phyloP scores from a whole-genome alignment of 2,329 filamentous ascomycete species.

The Phyllosticta citrichinensis region DNA sequence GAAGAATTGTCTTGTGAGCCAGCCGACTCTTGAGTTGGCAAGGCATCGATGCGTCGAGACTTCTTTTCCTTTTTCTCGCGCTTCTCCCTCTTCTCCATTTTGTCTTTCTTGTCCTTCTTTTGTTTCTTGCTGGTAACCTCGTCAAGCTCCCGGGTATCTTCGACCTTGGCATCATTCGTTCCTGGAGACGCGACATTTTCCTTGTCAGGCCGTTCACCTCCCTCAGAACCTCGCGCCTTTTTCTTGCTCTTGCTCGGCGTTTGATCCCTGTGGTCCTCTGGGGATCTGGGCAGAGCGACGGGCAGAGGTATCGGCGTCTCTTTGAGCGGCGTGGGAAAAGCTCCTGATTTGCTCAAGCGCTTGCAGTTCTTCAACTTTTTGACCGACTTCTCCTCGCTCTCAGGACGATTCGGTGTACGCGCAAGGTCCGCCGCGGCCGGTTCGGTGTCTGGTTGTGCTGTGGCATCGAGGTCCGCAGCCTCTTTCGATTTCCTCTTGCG shows the following conservation, averaged over 20 bases:
- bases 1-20: background rate
- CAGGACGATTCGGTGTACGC: background rate
- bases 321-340: background rate
- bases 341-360: background rate
- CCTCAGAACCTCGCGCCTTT: background rate
- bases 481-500: conserved; percentile 7
- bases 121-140: background rate
- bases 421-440: background rate
- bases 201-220: background rate
- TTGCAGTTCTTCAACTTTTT: conserved; percentile 9
- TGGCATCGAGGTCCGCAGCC: background rate
- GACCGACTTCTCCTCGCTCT: background rate
- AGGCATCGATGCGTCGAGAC: background rate
- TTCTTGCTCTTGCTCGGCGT: conserved; percentile 2
- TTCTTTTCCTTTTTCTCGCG: conserved; percentile 1
- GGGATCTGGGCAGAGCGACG: background rate
- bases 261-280: background rate
- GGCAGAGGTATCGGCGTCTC: conserved; percentile 4
- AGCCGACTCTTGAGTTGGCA: background rate
- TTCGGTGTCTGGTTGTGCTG: background rate
- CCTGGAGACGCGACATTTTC: background rate
- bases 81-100: background rate
- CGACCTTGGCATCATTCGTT: background rate
- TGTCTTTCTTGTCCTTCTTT: background rate
- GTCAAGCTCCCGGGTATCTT: background rate